phyloP scores from a whole-genome alignment of 805 yeast genomes.

The Kurtzmaniella cleridarum region DNA sequence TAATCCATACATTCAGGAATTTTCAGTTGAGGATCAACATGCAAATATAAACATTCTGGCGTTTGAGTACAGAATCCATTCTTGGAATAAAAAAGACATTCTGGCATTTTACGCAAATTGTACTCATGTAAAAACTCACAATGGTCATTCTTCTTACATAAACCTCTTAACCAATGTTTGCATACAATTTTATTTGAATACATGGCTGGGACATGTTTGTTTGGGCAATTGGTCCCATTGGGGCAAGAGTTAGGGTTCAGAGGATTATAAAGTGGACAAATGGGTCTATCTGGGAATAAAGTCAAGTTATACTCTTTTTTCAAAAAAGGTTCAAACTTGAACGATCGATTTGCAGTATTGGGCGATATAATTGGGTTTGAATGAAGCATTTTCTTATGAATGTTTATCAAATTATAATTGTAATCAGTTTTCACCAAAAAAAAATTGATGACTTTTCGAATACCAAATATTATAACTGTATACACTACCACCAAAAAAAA shows the following conservation, averaged over 20 bases:
- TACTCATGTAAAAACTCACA: constrained; percentile 97
- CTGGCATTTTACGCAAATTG: constrained; percentile 92
- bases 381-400: constrained; percentile 24
- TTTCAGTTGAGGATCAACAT: constrained; percentile 82
- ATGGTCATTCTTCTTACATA: constrained; percentile 93
- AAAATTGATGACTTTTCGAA: not conserved
- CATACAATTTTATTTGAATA: constrained; percentile 68
- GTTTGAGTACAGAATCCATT: constrained; percentile 86
- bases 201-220: constrained; percentile 67
- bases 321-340: constrained; percentile 78
- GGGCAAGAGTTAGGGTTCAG: constrained; percentile 66
- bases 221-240: constrained; percentile 76
- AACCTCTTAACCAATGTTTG: constrained; percentile 96
- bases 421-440: not conserved
- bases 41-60: constrained; percentile 90
- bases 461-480: not conserved
- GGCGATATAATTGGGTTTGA: constrained; percentile 38
- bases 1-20: constrained; percentile 86
- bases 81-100: constrained; percentile 81
- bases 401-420: too few relatives aligned
- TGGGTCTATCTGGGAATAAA: constrained; percentile 83
- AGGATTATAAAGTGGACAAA: constrained; percentile 66
- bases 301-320: constrained; percentile 77
- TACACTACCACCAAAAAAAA: not conserved
- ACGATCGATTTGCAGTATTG: constrained; percentile 30